These are phyloP conservation scores for Cystobasidium sp. DNA, from an alignment of 1,284 basidiomycete genomes.

Conservation along the genomic window DNA sequence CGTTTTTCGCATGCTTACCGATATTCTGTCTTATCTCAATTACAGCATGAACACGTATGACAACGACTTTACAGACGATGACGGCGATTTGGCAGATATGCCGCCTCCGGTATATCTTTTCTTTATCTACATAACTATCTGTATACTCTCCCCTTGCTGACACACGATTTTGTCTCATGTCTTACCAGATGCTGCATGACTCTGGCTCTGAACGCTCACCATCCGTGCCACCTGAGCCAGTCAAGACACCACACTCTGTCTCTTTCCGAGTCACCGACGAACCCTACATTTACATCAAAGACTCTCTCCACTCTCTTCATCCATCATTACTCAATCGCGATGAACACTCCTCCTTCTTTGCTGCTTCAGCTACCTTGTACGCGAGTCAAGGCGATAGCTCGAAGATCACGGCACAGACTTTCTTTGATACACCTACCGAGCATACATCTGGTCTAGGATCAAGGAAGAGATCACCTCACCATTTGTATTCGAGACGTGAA, in stretches of 20 bases:
- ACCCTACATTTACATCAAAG: slow-evolving; percentile 17
- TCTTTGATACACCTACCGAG: slow-evolving; percentile 14
- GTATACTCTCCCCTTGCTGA: background rate
- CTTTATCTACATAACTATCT: too few species aligned
- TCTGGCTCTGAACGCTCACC: slow-evolving; percentile 29
- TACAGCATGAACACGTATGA: slow-evolving; percentile 22
- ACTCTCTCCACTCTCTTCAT: background rate
- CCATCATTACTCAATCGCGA: background rate
- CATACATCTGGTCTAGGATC: slow-evolving; percentile 13
- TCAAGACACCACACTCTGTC: slow-evolving; percentile 18
- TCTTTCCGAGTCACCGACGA: slow-evolving; percentile 16
- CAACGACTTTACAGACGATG: slow-evolving; percentile 15
- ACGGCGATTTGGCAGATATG: slow-evolving; percentile 22
- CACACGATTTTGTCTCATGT: background rate
- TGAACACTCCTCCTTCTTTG: slow-evolving; percentile 19
- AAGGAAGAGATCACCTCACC: slow-evolving; percentile 30
- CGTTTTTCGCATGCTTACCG: background rate
- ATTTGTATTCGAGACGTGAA: slow-evolving; percentile 7
- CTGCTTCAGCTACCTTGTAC: slow-evolving; percentile 19
- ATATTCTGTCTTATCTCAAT: background rate
- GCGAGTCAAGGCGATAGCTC: slow-evolving; percentile 18
- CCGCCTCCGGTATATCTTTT: slow-evolving; percentile 14
- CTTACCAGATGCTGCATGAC: slow-evolving; percentile 22
- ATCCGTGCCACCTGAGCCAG: slow-evolving; percentile 6
- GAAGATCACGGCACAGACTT: slow-evolving; percentile 17